Base-by-base conservation (phyloP, 495 filamentous ascomycete species). In the Penicillium coffeae region DNA sequence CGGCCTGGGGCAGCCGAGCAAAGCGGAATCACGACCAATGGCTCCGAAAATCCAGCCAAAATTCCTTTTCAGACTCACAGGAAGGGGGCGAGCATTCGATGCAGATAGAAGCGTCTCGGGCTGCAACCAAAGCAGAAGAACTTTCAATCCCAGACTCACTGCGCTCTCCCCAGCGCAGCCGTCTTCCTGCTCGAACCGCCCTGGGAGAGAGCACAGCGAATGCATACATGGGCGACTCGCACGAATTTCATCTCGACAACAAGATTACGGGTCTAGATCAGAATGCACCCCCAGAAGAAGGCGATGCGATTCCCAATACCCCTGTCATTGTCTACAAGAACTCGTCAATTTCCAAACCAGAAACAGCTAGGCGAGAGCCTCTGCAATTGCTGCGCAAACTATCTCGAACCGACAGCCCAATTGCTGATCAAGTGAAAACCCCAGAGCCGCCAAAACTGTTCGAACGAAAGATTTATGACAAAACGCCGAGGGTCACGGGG, bases 311-410 rank as follows among this genome's bases (percentile, higher is more conserved):
- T 5, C 70, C 70, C 1, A 72, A 83, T 50, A 80, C 79, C 0
- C 80, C 84, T 1, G 66, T 81, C 41, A 65, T 74, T 8, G 62
- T 81, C 33, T 82, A 73, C 52, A 78, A 63, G 45, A 70, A 54
- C 16, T 61, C 68, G 4, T 60, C 51, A 21, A 68, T 66, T 41
- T 65, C 22, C 40, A 63, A 58, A 44, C 60, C 63, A 40, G 67
- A 50, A 21, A 60, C 73, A 8, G 50, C 58, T 14, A 70, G 69
- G 45, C 73, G 79, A 41, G 86, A 88, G 54, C 87, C 87, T 0
- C 77, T 78, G 25, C 81, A 85, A 45, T 62, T 89, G 25, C 72
- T 89, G 48, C 78, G 78, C 40, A 78, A 73, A 43, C 70, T 91
- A 6, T 81, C 85, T 2, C 72, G 81, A 56, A 77, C 78, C 15